These are phyloP conservation scores for Yamadazyma siamensis DNA, from an alignment of 1,139 yeast species.

Conservation along the genomic window DNA sequence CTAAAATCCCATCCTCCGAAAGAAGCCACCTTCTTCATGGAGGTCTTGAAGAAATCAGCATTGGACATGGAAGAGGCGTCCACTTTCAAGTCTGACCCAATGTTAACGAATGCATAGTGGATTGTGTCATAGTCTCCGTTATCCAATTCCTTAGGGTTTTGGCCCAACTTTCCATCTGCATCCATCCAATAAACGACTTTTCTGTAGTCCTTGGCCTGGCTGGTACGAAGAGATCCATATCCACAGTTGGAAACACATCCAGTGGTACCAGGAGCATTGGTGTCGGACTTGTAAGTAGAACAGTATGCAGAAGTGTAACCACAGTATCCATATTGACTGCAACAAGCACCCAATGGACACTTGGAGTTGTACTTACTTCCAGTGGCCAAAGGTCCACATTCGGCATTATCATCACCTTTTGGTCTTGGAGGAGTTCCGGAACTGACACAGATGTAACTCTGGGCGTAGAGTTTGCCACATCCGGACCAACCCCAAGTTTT, in stretches of 20 bases:
- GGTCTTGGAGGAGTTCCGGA: slow-evolving; percentile 17
- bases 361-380: slow-evolving; percentile 9
- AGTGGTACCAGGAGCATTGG: slow-evolving; percentile 12
- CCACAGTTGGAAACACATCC: slow-evolving; percentile 18
- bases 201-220: slow-evolving; percentile 13
- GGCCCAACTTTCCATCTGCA: slow-evolving; percentile 8
- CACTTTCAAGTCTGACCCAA: slow-evolving; percentile 13
- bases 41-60: slow-evolving; percentile 9
- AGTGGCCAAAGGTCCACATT: slow-evolving; percentile 18
- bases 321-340: slow-evolving; percentile 16
- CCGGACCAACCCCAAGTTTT: slow-evolving; percentile 17
- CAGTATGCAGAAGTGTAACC: slow-evolving; percentile 15
- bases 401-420: slow-evolving; percentile 10
- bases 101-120: slow-evolving; percentile 16
- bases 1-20: slow-evolving; percentile 17
- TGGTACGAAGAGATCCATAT: slow-evolving; percentile 14
- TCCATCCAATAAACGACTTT: slow-evolving; percentile 19
- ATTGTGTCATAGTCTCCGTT: slow-evolving; percentile 10
- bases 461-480: slow-evolving; percentile 9
- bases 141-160: slow-evolving; percentile 11
- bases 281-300: slow-evolving; percentile 4
- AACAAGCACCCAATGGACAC: slow-evolving; percentile 18
- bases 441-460: slow-evolving; percentile 13
- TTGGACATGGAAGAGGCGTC: slow-evolving; percentile 7
- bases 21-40: slow-evolving; percentile 14